phyloP scores from a whole-genome alignment of 2,329 filamentous ascomycete species.

The Aspergillus quadricinctus region DNA sequence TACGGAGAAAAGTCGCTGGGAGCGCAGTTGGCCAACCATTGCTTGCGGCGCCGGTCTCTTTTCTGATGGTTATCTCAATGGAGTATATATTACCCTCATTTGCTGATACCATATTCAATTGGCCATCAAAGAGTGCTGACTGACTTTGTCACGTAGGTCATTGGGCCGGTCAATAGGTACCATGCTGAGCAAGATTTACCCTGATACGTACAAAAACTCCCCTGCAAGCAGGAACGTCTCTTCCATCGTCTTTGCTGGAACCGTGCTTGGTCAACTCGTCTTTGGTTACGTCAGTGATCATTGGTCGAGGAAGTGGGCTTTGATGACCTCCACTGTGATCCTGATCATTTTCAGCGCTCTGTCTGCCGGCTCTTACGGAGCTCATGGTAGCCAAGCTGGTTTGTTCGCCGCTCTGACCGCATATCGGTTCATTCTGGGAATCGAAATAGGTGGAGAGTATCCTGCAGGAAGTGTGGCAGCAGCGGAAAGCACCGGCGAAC shows the following conservation, averaged over 20 bases:
- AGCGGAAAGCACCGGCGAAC: constrained; percentile 77
- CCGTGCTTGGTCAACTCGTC: constrained; percentile 72
- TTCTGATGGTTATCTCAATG: constrained; percentile 88
- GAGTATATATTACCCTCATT: constrained; percentile 47
- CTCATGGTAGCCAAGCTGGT: constrained; percentile 61
- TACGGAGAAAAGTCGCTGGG: constrained; percentile 41
- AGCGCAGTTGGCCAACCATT: constrained; percentile 67
- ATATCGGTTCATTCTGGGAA: constrained; percentile 76
- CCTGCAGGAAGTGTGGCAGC: constrained; percentile 69
- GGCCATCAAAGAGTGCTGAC: neutral
- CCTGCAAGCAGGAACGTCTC: constrained; percentile 68
- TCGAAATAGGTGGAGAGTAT: constrained; percentile 67
- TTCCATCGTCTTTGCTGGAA: constrained; percentile 81
- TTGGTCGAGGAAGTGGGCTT: constrained; percentile 77
- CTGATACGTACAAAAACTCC: constrained; percentile 62
- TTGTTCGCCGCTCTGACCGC: constrained; percentile 75
- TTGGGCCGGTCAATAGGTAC: constrained; percentile 85
- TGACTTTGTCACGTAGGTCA: constrained; percentile 52
- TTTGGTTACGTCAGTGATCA: constrained; percentile 81
- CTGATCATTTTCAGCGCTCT: constrained; percentile 81
- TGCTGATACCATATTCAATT: neutral
- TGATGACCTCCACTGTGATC: constrained; percentile 76
- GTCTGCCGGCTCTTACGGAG: constrained; percentile 71
- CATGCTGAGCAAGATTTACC: constrained; percentile 66
- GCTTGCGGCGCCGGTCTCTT: constrained; percentile 88